Evolutionary conservation across 2,329 filamentous ascomycete species (phyloP).

Genomic region (Diaporthe velutina): DNA sequence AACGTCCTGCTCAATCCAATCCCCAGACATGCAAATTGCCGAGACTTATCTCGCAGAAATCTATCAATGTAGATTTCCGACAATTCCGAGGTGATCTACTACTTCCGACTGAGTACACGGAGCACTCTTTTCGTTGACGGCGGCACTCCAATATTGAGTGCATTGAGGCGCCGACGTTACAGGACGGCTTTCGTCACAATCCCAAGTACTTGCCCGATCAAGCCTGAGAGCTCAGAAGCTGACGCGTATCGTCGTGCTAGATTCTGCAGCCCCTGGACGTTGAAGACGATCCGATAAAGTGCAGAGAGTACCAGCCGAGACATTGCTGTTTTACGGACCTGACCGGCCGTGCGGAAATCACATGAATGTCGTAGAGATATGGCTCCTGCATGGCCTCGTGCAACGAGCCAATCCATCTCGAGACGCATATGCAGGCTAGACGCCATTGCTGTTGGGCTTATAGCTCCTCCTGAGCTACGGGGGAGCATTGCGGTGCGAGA

Average conservation of each 20-base stretch:
- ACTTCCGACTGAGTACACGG: constrained; percentile 9
- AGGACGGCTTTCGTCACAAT: background rate
- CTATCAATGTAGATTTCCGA: background rate
- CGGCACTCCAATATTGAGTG: background rate
- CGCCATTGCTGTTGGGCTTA: background rate
- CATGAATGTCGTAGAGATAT: constrained; percentile 4
- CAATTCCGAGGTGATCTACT: constrained; percentile 1
- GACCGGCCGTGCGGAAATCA: constrained; percentile 13
- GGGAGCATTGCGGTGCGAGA: constrained; percentile 4
- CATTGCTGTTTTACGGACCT: background rate
- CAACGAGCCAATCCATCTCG: constrained; percentile 10
- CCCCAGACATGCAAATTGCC: constrained; percentile 13
- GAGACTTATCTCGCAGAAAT: constrained; percentile 14
- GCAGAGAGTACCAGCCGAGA: background rate
- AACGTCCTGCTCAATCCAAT: constrained; percentile 6
- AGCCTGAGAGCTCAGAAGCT: background rate
- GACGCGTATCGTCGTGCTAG: background rate
- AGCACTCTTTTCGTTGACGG: constrained; percentile 17
- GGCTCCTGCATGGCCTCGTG: constrained; percentile 28
- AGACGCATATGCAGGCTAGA: constrained; percentile 17
- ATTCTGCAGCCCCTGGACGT: background rate
- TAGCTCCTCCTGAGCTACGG: background rate
- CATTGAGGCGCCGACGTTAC: background rate
- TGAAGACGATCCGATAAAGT: background rate
- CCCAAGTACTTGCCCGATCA: background rate